Evolutionary conservation across 257 asterid species (phyloP).

Genomic region (Cordia subcordata): DNA sequence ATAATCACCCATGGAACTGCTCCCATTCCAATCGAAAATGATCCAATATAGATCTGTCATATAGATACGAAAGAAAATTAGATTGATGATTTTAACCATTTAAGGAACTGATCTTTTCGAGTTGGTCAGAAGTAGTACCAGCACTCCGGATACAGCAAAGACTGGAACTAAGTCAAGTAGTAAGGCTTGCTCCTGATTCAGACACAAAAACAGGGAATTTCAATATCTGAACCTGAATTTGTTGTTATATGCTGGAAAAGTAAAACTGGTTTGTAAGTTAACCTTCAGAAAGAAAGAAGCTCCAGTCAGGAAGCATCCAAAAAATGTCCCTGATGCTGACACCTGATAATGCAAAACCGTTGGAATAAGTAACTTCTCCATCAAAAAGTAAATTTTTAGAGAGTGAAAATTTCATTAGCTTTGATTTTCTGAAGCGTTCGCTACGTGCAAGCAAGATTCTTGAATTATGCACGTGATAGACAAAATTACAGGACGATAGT

Average conservation of each 20-base stretch:
- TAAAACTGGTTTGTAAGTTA: neutral
- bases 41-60: constrained; percentile 55
- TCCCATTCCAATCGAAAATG: constrained; percentile 82
- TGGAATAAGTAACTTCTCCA: neutral
- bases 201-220: neutral
- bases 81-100: neutral
- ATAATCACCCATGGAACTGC: constrained; percentile 91
- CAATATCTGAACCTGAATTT: neutral
- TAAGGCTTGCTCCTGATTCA: constrained; percentile 47
- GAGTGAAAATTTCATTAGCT: too few relatives aligned
- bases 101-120: neutral
- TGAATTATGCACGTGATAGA: too few relatives aligned
- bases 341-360: constrained; percentile 34
- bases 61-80: constrained; percentile 4
- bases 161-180: constrained; percentile 42
- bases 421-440: neutral
- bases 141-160: constrained; percentile 69
- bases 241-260: neutral
- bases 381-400: neutral
- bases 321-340: constrained; percentile 68
- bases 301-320: constrained; percentile 67
- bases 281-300: constrained; percentile 76
- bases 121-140: constrained; percentile 32
- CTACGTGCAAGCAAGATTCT: too few relatives aligned
- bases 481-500: too few relatives aligned